Percentiles rank a stretch among this genome's conserved stretches.
phyloP scores from a whole-genome alignment of 75 land plant species.

The Sequoia sempervirens region DNA sequence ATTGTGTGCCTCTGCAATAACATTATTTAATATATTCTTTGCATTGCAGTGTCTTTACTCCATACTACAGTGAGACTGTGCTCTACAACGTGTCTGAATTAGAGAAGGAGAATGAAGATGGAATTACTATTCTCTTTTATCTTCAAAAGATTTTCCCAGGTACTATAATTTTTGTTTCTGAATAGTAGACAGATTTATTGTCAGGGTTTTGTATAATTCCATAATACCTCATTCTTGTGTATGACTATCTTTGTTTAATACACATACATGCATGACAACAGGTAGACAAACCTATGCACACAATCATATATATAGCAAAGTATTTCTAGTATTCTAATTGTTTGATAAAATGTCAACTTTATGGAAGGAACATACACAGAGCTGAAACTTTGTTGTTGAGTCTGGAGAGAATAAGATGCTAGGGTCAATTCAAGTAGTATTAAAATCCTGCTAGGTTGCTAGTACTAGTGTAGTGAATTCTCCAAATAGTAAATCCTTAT shows the following conservation, averaged over 20 bases:
- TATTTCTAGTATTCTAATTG: neutral
- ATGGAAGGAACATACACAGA: neutral
- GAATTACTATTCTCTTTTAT: constrained; percentile 91
- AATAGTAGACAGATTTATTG: neutral
- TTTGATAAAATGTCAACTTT: neutral
- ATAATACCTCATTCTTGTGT: neutral
- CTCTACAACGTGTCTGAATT: constrained; percentile 76
- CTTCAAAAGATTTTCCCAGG: constrained; percentile 97
- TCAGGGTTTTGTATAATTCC: neutral
- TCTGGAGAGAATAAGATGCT: neutral
- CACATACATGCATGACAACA: neutral
- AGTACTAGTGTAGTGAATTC: too few species aligned
- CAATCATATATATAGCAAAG: neutral
- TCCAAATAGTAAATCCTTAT: too few species aligned
- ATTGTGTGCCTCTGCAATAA: neutral
- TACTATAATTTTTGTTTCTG: constrained; percentile 7
- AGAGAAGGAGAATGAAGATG: constrained; percentile 81
- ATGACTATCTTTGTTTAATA: neutral
- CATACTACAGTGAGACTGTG: constrained; percentile 93
- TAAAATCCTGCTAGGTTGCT: too few species aligned
- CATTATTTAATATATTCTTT: neutral
- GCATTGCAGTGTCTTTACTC: constrained; percentile 94
- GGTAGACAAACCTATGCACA: neutral
- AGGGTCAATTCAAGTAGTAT: too few species aligned
- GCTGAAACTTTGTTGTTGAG: neutral